Conservation (phyloP, 352 stramenopile genomes). For the Pythium myriotylum region DNA sequence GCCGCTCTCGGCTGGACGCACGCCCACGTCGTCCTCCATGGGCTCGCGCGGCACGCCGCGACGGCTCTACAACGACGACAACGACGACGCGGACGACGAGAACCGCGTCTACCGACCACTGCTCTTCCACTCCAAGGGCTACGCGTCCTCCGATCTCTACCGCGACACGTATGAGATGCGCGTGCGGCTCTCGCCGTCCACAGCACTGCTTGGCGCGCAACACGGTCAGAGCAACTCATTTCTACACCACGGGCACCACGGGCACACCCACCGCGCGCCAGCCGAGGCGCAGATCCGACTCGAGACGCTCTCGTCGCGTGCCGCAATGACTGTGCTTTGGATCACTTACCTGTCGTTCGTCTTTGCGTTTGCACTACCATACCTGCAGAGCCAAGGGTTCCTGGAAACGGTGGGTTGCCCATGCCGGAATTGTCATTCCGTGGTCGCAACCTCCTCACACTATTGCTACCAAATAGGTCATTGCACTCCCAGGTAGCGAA, state of each 20-base stretch:
- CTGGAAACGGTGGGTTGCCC: constrained; percentile 51
- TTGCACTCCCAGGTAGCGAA: constrained; percentile 55
- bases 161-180: constrained; percentile 83
- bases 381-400: constrained; percentile 78
- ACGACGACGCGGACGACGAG: constrained; percentile 33
- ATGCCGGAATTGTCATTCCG: not conserved
- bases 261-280: constrained; percentile 7
- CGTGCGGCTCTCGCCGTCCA: constrained; percentile 47
- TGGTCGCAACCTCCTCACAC: not conserved
- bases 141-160: constrained; percentile 81
- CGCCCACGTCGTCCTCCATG: constrained; percentile 21
- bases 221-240: constrained; percentile 12
- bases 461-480: constrained; percentile 30
- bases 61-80: constrained; percentile 16
- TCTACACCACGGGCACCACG: not conserved
- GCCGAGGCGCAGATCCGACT: constrained; percentile 68
- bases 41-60: constrained; percentile 24
- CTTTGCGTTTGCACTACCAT: constrained; percentile 66
- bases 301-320: constrained; percentile 77
- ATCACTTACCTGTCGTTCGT: constrained; percentile 81
- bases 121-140: constrained; percentile 78
- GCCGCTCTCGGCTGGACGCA: constrained; percentile 9
- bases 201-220: constrained; percentile 27
- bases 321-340: constrained; percentile 70
- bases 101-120: constrained; percentile 74